phyloP scores from a whole-genome alignment of 2,329 filamentous ascomycete species.

The Davidsoniella eucalypti region DNA sequence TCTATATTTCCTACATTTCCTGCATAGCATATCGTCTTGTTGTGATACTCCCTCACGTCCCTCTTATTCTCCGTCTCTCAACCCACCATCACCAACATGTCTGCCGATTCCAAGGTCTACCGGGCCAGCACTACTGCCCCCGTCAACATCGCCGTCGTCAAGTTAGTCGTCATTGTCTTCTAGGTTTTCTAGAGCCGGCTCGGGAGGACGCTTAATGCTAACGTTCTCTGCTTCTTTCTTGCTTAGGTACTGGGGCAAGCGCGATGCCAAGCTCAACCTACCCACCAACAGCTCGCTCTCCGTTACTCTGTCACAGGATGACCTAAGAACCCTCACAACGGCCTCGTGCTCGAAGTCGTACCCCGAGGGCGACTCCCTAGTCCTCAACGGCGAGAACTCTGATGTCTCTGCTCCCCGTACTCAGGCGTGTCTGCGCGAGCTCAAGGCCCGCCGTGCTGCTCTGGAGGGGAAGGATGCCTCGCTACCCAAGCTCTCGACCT shows the following conservation, averaged over 20 bases:
- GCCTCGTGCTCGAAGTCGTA: conserved; percentile 72
- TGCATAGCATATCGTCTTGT: no score
- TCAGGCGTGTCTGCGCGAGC: conserved; percentile 83
- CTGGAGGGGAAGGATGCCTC: conserved; percentile 57
- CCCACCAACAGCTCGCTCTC: conserved; percentile 96
- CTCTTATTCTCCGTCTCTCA: not conserved
- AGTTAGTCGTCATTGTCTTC: conserved; percentile 34
- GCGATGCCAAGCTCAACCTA: conserved; percentile 82
- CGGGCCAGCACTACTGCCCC: conserved; percentile 91
- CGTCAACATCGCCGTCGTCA: conserved; percentile 96
- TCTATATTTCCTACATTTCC: not conserved
- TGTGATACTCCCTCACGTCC: not conserved
- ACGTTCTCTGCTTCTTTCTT: not conserved
- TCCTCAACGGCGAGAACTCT: conserved; percentile 68
- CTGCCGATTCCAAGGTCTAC: conserved; percentile 48
- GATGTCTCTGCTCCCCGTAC: conserved; percentile 78
- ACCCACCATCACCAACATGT: conserved; percentile 15
- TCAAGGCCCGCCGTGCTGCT: conserved; percentile 58
- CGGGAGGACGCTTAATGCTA: not conserved
- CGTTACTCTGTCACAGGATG: conserved; percentile 85
- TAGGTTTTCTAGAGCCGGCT: not conserved
- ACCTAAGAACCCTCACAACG: conserved; percentile 89
- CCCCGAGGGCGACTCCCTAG: conserved; percentile 49
- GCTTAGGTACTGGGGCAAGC: conserved; percentile 77
- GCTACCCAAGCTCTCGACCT: conserved; percentile 64